Conservation (phyloP, 495 filamentous ascomycete genomes). For the Polyplosphaeria fusca region DNA sequence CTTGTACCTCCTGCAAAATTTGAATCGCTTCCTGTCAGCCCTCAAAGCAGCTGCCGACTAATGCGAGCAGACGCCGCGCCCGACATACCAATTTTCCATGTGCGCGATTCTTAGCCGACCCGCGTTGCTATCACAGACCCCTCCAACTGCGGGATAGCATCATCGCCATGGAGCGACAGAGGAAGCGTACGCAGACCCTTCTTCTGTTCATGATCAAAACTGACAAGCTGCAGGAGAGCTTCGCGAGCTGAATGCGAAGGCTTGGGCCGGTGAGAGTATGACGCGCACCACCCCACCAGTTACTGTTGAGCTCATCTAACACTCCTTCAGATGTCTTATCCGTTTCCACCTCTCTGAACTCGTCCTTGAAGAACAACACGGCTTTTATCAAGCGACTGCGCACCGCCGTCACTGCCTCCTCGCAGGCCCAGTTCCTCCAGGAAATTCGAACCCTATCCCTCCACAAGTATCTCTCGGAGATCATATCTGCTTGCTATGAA, state of each 20-base stretch:
- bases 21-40: no score
- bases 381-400: conserved; percentile 97
- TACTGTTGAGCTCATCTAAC: conserved; percentile 27
- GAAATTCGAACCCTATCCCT: conserved; percentile 90
- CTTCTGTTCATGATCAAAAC: neutral
- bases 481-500: conserved; percentile 97
- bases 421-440: conserved; percentile 77
- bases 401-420: conserved; percentile 77
- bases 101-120: conserved; percentile 23
- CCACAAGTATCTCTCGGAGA: conserved; percentile 96
- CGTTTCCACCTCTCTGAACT: conserved; percentile 79
- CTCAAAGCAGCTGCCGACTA: no score
- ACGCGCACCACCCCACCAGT: neutral
- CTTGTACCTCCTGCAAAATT: no score
- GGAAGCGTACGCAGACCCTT: conserved; percentile 63
- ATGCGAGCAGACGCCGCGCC: conserved; percentile 27
- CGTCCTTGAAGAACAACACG: conserved; percentile 97
- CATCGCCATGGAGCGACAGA: conserved; percentile 70
- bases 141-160: conserved; percentile 25
- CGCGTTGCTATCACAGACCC: conserved; percentile 23
- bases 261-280: conserved; percentile 86
- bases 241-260: conserved; percentile 77
- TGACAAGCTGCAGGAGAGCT: conserved; percentile 66
- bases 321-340: conserved; percentile 67
- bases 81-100: conserved; percentile 27